Evolutionary conservation across 1,284 basidiomycete species (phyloP), one percentile per base, ranked within the genome.

Genomic region (Xerocomus amazonicus): DNA sequence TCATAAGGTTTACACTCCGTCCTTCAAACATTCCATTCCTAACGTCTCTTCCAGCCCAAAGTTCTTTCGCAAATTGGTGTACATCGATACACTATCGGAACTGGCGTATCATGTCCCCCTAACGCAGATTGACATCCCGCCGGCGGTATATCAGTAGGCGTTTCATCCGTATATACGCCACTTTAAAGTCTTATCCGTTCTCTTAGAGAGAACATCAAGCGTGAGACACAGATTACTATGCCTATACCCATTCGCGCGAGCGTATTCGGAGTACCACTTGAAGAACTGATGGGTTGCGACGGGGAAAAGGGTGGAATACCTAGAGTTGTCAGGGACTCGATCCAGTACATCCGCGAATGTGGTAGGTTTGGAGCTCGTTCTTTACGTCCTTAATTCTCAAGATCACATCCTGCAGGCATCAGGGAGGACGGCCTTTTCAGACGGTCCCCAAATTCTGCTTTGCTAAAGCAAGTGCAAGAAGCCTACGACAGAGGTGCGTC

Each of bases 101-200:
- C 75, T 93, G 45, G 89, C 89, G 10, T 73, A 73, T 45, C 73
- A 86, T 59, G 80, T 92, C 12, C 90, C 90, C 4, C 64, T 93
- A 23, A 89, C 86, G 0, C 88, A 92, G 62, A 90, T 93, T 45
- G 88, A 92, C 64, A 84, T 93, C 40, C 83, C 87, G 17, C 84
- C 89, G 13, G 80, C 85, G 12, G 87, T 90, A 14, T 89, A 92
- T 64, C 78, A 83, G 87, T 90, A 58, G 41, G 72, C 67, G 43
- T 28, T 43, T 42, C 17, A 12, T 45, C 28, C 44, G 38, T 28
- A 38, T 38, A 19, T 23, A n/a, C 32, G 45, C 31, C 43, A 32
- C 43, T 27, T 34, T 38, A 28, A 49, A 38, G 37, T 54, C 31
- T 54, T 13, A 51, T 17, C 13, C 26, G 4, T 13, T 4, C 37